Percentiles rank a stretch among this genome's conserved stretches.
Conservation (phyloP, 176 grass and related monocot species). For the Echinochloa phyllopogon region DNA sequence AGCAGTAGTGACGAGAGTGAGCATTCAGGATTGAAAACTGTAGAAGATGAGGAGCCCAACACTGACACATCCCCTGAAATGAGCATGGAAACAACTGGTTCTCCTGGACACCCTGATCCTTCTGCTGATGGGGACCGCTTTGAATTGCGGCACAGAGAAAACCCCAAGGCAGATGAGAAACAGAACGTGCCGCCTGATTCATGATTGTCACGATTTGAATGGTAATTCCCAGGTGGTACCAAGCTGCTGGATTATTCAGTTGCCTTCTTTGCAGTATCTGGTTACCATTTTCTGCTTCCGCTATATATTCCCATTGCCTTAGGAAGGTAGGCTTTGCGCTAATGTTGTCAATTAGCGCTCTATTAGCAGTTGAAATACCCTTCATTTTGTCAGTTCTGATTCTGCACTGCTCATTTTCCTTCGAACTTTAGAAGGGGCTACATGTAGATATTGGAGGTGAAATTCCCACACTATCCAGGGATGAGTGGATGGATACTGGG, state of each 20-base stretch:
- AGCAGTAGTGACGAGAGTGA: slow-evolving; percentile 49
- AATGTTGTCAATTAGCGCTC: background rate
- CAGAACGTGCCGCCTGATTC: slow-evolving; percentile 38
- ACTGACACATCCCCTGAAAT: slow-evolving; percentile 53
- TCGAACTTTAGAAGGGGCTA: background rate
- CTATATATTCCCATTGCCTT: background rate
- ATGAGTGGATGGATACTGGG: slow-evolving; percentile 10
- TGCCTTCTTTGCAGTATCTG: slow-evolving; percentile 31
- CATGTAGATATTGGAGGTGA: background rate
- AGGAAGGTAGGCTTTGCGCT: slow-evolving; percentile 3
- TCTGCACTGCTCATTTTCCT: slow-evolving; percentile 14
- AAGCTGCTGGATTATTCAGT: slow-evolving; percentile 16
- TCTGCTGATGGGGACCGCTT: slow-evolving; percentile 47
- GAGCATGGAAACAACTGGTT: slow-evolving; percentile 45
- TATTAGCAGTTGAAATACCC: slow-evolving; percentile 31
- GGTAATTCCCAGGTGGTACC: background rate
- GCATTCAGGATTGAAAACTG: slow-evolving; percentile 44
- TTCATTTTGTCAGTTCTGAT: slow-evolving; percentile 22
- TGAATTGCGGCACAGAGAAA: slow-evolving; percentile 70
- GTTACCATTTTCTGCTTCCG: background rate
- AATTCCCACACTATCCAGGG: background rate
- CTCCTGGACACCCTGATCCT: slow-evolving; percentile 35
- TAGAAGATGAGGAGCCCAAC: slow-evolving; percentile 57
- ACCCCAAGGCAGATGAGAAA: slow-evolving; percentile 45
- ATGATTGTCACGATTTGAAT: slow-evolving; percentile 18